Evolutionary conservation across 176 grass and related monocot genomes (phyloP).

Genomic region (Carex parvula): DNA sequence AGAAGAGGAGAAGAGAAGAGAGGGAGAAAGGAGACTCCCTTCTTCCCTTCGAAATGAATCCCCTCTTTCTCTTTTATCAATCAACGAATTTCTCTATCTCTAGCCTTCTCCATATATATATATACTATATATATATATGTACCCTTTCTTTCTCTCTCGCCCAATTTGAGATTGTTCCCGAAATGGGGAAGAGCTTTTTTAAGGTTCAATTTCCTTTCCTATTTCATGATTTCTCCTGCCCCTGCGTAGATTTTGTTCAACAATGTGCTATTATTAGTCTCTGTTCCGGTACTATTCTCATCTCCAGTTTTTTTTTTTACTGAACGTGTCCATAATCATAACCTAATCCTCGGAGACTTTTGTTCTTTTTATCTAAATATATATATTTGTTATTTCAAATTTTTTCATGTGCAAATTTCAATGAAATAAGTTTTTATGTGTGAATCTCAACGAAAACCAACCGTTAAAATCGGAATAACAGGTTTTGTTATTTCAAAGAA

Average conservation of each 20-base stretch:
- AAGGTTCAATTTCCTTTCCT: not conserved
- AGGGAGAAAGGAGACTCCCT: not conserved
- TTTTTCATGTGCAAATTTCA: too few relatives aligned
- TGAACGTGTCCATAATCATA: not conserved
- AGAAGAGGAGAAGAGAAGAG: not conserved
- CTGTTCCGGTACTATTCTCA: too few relatives aligned
- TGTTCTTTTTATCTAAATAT: not conserved
- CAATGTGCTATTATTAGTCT: not conserved
- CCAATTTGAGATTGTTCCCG: constrained; percentile 14
- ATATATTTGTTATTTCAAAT: too few relatives aligned
- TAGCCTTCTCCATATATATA: not conserved
- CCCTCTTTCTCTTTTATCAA: not conserved
- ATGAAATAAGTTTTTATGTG: too few relatives aligned
- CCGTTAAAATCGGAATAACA: too few relatives aligned
- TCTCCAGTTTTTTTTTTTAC: not conserved
- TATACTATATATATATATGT: too few relatives aligned
- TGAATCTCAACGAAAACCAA: too few relatives aligned
- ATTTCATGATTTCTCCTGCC: not conserved
- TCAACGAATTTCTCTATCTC: not conserved
- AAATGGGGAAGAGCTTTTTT: not conserved
- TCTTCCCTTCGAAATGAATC: not conserved
- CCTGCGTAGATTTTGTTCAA: constrained; percentile 12
- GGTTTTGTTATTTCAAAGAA: too few relatives aligned
- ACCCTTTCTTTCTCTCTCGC: not conserved
- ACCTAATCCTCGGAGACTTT: not conserved